A percentile compares a stretch with the other conserved stretches of the same genome.
Conservation (phyloP, 306 rosid species). For the Vicia villosa region DNA sequence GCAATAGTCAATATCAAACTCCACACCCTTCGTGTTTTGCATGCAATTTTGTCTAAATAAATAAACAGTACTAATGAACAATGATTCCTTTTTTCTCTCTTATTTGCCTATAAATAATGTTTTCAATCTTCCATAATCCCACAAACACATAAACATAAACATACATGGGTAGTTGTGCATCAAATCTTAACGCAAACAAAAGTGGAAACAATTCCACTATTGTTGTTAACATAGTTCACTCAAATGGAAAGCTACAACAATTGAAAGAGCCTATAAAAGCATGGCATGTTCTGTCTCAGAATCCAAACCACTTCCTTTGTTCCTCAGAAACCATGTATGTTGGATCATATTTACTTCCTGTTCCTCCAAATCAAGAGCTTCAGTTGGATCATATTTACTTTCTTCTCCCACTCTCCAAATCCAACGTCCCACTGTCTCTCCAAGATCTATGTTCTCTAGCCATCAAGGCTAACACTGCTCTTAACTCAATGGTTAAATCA, state of each 20-base stretch:
- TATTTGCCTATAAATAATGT: slow-evolving; percentile 32
- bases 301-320: slow-evolving; percentile 57
- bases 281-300: slow-evolving; percentile 50
- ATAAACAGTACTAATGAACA: not conserved
- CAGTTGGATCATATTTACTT: slow-evolving; percentile 60
- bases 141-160: not conserved
- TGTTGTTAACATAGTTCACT: slow-evolving; percentile 51
- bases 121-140: not conserved
- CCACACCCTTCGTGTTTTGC: slow-evolving; percentile 11
- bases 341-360: slow-evolving; percentile 34
- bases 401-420: slow-evolving; percentile 51
- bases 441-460: slow-evolving; percentile 58
- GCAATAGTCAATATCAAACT: not conserved
- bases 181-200: slow-evolving; percentile 40
- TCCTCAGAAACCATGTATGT: slow-evolving; percentile 60
- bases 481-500: slow-evolving; percentile 20
- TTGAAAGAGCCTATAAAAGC: slow-evolving; percentile 51
- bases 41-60: not conserved
- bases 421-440: slow-evolving; percentile 45
- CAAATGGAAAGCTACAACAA: slow-evolving; percentile 60
- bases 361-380: slow-evolving; percentile 51
- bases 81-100: not conserved
- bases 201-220: slow-evolving; percentile 6
- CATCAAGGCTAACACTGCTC: slow-evolving; percentile 60
- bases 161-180: slow-evolving; percentile 62